These are phyloP conservation scores for Tolypocladium capitatum DNA, from an alignment of 2,329 filamentous ascomycete species.

Conservation along the genomic window DNA sequence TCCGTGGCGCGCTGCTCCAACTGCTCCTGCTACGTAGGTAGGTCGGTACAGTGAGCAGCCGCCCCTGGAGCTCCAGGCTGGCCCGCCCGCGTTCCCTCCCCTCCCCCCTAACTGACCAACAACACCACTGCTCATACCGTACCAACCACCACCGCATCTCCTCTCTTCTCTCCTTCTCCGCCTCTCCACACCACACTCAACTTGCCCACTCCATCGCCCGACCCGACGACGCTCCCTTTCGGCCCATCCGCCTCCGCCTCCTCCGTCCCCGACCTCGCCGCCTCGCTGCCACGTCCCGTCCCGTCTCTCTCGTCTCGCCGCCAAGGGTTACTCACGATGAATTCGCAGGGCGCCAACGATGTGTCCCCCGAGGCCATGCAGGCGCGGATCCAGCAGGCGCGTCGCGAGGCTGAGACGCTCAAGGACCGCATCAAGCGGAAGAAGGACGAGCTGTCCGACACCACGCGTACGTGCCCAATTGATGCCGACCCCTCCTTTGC, in stretches of 20 bases:
- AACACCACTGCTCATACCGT: constrained; percentile 6
- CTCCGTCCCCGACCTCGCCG: constrained; percentile 1
- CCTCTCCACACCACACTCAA: constrained; percentile 20
- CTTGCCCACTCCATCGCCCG: constrained; percentile 13
- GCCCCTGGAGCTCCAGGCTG: constrained; percentile 3
- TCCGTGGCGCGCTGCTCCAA: neutral
- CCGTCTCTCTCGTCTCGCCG: constrained; percentile 4
- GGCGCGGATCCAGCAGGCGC: constrained; percentile 79
- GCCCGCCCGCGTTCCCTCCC: constrained; percentile 4
- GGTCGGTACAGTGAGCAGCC: neutral
- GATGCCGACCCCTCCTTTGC: neutral
- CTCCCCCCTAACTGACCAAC: constrained; percentile 3
- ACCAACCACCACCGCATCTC: constrained; percentile 3
- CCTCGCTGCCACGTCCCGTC: constrained; percentile 2
- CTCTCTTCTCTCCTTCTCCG: constrained; percentile 13
- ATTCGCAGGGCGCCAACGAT: constrained; percentile 44
- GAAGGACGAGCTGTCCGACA: constrained; percentile 99
- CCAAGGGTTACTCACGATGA: constrained; percentile 29
- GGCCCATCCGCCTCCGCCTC: constrained; percentile 3
- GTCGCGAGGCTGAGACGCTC: constrained; percentile 92
- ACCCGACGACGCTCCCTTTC: constrained; percentile 9
- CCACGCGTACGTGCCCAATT: constrained; percentile 62
- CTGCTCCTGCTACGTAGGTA: neutral
- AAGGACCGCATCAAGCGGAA: constrained; percentile 99
- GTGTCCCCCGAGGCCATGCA: constrained; percentile 72